These are phyloP conservation scores for Adenanthera pavonina DNA, from an alignment of 306 rosid genomes.

Conservation along the genomic window DNA sequence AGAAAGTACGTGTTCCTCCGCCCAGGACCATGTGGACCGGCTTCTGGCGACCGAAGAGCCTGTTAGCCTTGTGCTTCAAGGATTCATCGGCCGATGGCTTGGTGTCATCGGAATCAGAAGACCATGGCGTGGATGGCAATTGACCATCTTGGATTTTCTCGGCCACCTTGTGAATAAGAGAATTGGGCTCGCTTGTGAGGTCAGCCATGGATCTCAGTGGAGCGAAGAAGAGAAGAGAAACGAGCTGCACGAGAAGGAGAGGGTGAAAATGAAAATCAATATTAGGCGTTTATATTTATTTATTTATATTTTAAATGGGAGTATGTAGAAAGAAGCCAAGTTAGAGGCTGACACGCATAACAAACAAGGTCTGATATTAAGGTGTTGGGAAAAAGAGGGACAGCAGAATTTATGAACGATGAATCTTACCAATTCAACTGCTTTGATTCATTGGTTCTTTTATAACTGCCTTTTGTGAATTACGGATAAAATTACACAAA, in stretches of 20 bases:
- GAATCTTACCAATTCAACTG: too few relatives aligned
- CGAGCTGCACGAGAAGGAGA: neutral
- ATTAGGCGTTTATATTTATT: too few relatives aligned
- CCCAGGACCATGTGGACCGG: constrained; percentile 84
- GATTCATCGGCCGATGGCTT: constrained; percentile 18
- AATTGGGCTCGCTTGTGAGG: constrained; percentile 39
- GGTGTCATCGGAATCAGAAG: constrained; percentile 51
- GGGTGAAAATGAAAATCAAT: too few relatives aligned
- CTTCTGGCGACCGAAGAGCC: constrained; percentile 83
- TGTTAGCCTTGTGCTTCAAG: constrained; percentile 49
- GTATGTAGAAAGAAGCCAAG: too few relatives aligned
- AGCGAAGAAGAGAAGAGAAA: neutral
- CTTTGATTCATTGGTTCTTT: too few relatives aligned
- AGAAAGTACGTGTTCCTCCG: constrained; percentile 71
- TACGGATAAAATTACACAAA: too few relatives aligned
- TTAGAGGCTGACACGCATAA: too few relatives aligned
- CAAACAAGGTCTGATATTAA: too few relatives aligned
- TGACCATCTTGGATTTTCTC: constrained; percentile 54
- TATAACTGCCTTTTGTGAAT: too few relatives aligned
- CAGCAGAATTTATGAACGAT: too few relatives aligned
- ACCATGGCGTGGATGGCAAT: constrained; percentile 23
- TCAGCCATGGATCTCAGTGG: constrained; percentile 51
- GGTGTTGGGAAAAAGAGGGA: too few relatives aligned
- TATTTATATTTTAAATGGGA: too few relatives aligned
- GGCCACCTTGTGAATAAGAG: constrained; percentile 51